Conservation (phyloP, 352 stramenopile species). For the Phytophthora lateralis region DNA sequence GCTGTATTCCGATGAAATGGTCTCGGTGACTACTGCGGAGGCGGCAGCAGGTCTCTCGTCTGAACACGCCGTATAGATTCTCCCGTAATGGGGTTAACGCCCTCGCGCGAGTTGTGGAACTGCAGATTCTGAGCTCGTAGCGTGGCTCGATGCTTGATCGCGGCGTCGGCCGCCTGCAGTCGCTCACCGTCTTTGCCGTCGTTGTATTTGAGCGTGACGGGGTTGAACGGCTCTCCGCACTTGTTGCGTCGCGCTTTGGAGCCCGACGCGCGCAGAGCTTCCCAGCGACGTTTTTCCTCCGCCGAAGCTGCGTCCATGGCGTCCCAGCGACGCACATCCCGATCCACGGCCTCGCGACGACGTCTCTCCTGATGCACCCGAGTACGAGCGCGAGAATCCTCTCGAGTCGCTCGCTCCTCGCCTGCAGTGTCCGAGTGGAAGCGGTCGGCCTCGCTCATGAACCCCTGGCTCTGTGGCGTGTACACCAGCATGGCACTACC, state of each 20-base stretch:
- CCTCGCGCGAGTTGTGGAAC: slow-evolving; percentile 78
- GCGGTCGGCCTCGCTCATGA: slow-evolving; percentile 83
- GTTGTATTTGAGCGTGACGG: slow-evolving; percentile 88
- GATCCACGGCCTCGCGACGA: slow-evolving; percentile 60
- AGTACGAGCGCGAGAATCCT: slow-evolving; percentile 53
- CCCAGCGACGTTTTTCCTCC: slow-evolving; percentile 74
- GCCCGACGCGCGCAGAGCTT: slow-evolving; percentile 62
- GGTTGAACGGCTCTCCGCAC: slow-evolving; percentile 86
- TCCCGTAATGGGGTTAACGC: slow-evolving; percentile 90
- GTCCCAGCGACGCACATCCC: slow-evolving; percentile 87
- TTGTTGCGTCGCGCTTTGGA: slow-evolving; percentile 89
- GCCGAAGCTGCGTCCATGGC: slow-evolving; percentile 71
- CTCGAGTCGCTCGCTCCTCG: slow-evolving; percentile 71
- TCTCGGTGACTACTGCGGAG: slow-evolving; percentile 24
- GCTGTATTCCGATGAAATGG: not conserved
- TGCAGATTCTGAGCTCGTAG: slow-evolving; percentile 82
- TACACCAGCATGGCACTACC: slow-evolving; percentile 78
- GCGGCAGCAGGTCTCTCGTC: slow-evolving; percentile 56
- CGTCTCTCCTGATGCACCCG: slow-evolving; percentile 72
- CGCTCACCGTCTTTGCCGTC: slow-evolving; percentile 82
- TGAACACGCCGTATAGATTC: slow-evolving; percentile 55
- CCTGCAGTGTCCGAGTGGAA: slow-evolving; percentile 92
- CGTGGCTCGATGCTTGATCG: slow-evolving; percentile 78
- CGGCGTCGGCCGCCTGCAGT: slow-evolving; percentile 64
- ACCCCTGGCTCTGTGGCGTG: slow-evolving; percentile 64